Percentiles rank a stretch among this genome's conserved stretches.
These are phyloP conservation scores for Acanthochlamys bracteata DNA, from an alignment of 106 monocot species.

Conservation along the genomic window DNA sequence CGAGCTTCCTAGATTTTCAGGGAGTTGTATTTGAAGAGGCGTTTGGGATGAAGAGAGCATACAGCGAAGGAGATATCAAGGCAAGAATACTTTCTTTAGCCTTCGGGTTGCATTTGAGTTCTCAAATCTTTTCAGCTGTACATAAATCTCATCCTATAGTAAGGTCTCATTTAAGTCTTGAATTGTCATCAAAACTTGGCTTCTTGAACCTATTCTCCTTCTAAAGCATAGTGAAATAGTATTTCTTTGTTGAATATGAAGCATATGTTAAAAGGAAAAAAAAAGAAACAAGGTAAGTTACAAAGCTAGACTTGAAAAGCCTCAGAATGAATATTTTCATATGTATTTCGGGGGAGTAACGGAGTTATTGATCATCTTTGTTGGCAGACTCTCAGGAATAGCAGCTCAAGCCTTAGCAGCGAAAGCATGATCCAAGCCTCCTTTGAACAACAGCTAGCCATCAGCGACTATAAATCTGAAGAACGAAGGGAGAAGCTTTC, in stretches of 20 bases:
- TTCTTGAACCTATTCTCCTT: too few species aligned
- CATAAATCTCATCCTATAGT: not conserved
- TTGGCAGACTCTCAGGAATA: conserved; percentile 17
- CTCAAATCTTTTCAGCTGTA: not conserved
- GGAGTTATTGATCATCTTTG: conserved; percentile 11
- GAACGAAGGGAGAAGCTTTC: conserved; percentile 52
- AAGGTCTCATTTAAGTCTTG: not conserved
- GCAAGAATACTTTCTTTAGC: not conserved
- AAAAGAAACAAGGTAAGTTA: too few species aligned
- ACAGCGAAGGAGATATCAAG: conserved; percentile 60
- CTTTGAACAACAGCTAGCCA: conserved; percentile 18
- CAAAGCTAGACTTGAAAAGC: not conserved
- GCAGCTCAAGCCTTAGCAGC: not conserved
- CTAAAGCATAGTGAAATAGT: too few species aligned
- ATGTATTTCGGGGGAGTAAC: not conserved
- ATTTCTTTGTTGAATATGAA: too few species aligned
- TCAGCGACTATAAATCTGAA: conserved; percentile 40
- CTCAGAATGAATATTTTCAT: not conserved
- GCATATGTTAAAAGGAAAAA: too few species aligned
- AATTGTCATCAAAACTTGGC: too few species aligned
- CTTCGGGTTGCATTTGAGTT: not conserved
- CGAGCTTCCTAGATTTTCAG: conserved; percentile 49
- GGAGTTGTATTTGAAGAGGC: conserved; percentile 50
- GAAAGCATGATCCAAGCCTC: conserved; percentile 14
- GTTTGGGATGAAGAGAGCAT: conserved; percentile 54